Conservation (phyloP, 345 rosid species). For the Clarkia xantiana region DNA sequence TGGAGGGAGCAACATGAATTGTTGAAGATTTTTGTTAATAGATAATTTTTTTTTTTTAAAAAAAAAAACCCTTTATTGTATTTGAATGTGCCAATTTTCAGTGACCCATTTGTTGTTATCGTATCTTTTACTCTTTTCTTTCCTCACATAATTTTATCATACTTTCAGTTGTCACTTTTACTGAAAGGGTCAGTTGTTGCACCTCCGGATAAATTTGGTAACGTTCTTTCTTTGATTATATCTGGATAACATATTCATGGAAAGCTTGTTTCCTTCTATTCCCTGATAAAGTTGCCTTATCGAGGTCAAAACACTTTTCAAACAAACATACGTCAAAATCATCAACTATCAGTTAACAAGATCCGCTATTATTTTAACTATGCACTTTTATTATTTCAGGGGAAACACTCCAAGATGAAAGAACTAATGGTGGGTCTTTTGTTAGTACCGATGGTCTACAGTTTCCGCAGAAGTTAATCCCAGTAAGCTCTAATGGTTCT, state of each 20-base stretch:
- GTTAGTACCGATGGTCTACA: conserved; percentile 1
- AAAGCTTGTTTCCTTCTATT: no score
- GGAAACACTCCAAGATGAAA: background rate
- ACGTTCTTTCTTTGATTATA: conserved; percentile 1
- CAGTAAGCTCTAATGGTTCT: background rate
- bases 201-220: conserved; percentile 98
- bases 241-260: background rate
- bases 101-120: no score
- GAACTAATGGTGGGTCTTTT: background rate
- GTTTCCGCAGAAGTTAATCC: background rate
- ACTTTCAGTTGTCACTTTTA: conserved; percentile 56
- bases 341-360: no score
- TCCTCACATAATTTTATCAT: conserved; percentile 17
- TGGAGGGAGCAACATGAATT: no score
- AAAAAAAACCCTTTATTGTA: conserved; percentile 2
- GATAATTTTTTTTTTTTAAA: background rate
- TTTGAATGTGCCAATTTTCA: no score
- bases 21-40: background rate
- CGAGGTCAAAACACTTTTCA: no score
- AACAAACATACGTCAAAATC: no score
- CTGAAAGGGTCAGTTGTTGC: conserved; percentile 94
- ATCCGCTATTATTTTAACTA: no score
- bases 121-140: background rate
- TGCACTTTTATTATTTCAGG: background rate
- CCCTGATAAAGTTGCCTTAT: no score